Evolutionary conservation across 306 rosid genomes (phyloP).

Genomic region (Phaseolus lunatus): DNA sequence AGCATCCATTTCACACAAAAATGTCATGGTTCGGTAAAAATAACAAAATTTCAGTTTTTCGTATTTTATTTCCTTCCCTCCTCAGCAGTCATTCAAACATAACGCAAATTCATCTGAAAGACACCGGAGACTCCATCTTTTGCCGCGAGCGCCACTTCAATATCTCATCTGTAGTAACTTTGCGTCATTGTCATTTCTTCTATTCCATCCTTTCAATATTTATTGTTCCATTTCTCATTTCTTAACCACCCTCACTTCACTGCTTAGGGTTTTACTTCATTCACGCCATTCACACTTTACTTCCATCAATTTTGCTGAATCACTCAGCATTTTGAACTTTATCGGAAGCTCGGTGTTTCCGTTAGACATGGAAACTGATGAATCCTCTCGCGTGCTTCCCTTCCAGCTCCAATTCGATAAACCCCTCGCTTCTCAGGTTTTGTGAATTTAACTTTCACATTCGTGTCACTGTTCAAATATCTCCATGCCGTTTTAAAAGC

Average conservation of each 20-base stretch:
- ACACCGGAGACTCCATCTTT: background rate
- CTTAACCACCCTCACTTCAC: slow-evolving; percentile 12
- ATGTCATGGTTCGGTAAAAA: background rate
- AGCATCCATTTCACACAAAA: background rate
- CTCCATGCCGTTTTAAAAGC: background rate
- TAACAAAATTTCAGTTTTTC: background rate
- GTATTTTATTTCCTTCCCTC: background rate
- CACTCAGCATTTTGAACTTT: slow-evolving; percentile 25
- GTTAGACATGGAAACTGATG: slow-evolving; percentile 76
- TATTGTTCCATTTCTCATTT: background rate
- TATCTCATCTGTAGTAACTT: background rate
- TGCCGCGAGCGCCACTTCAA: background rate
- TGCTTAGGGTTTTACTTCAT: slow-evolving; percentile 44
- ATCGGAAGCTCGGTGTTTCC: slow-evolving; percentile 8
- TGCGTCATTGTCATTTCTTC: background rate
- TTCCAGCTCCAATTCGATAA: slow-evolving; percentile 96
- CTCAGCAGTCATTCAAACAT: background rate
- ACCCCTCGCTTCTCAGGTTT: slow-evolving; percentile 85
- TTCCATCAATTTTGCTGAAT: background rate
- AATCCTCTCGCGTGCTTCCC: slow-evolving; percentile 67
- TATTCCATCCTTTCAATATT: background rate
- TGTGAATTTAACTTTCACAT: background rate
- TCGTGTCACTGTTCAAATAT: background rate
- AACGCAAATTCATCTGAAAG: background rate
- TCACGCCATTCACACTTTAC: background rate